These are phyloP conservation scores for Microbotryum silenes-acaulis DNA, from an alignment of 1,284 basidiomycete species.

Conservation along the genomic window DNA sequence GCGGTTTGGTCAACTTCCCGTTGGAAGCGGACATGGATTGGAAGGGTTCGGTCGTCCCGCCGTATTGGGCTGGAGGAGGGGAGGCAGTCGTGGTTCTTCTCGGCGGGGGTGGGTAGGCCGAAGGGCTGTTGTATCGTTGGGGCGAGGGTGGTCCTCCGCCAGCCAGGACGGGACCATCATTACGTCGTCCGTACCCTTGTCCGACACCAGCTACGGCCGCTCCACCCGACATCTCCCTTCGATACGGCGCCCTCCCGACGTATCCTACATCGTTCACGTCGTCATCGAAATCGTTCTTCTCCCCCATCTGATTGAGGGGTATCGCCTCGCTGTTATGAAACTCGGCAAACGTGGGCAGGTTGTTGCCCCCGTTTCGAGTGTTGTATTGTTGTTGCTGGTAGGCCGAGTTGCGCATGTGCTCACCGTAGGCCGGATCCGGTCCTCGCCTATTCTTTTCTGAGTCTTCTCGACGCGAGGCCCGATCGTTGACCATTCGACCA, in stretches of 20 bases:
- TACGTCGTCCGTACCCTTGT: constrained; percentile 25
- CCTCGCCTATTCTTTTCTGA: constrained; percentile 16
- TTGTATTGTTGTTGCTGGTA: constrained; percentile 6
- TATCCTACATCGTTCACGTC: not conserved
- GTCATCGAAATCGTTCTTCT: constrained; percentile 5
- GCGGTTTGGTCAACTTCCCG: not conserved
- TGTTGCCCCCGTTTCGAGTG: constrained; percentile 1
- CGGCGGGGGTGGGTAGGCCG: no score
- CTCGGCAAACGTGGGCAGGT: constrained; percentile 13
- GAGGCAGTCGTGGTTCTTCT: constrained; percentile 4
- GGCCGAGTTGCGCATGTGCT: constrained; percentile 19
- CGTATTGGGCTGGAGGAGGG: not conserved
- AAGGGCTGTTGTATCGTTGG: no score
- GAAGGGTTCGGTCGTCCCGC: constrained; percentile 8
- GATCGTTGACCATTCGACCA: constrained; percentile 21
- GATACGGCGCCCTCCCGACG: not conserved
- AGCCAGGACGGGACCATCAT: constrained; percentile 4
- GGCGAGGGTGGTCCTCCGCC: no score
- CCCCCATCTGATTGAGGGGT: constrained; percentile 10
- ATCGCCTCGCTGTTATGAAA: constrained; percentile 7
- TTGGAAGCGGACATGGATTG: not conserved
- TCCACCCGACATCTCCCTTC: not conserved
- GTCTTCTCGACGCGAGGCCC: constrained; percentile 9
- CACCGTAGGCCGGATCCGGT: constrained; percentile 13
- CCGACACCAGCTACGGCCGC: constrained; percentile 20